phyloP scores from a whole-genome alignment of 192 early-diverging fungal species.

The Pilobolus umbonatus region DNA sequence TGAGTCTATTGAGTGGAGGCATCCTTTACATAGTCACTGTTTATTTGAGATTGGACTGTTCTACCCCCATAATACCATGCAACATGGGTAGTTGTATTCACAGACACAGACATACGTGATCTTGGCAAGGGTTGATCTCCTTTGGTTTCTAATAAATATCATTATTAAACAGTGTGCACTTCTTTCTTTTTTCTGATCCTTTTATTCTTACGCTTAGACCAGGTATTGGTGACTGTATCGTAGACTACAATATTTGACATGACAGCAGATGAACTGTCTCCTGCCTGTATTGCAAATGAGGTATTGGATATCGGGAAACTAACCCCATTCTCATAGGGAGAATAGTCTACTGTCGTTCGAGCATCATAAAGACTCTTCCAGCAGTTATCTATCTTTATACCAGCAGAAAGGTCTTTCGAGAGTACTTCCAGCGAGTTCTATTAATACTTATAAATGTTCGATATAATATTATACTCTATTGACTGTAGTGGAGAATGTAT shows the following conservation, averaged over 20 bases:
- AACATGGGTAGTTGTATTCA: slow-evolving; percentile 7
- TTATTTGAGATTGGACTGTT: background rate
- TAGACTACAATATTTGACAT: slow-evolving; percentile 4
- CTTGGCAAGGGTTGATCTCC: slow-evolving; percentile 4
- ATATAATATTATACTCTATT: too few species aligned
- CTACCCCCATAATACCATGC: slow-evolving; percentile 22
- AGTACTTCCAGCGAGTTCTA: slow-evolving; percentile 1
- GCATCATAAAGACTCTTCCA: background rate
- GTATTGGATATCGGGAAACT: background rate
- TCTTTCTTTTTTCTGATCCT: background rate
- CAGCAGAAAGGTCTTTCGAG: background rate
- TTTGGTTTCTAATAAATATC: background rate
- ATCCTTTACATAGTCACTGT: slow-evolving; percentile 1
- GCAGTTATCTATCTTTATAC: background rate
- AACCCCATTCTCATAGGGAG: slow-evolving; percentile 12
- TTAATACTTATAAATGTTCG: background rate
- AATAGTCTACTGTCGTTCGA: background rate
- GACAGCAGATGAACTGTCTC: background rate
- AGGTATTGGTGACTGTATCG: background rate
- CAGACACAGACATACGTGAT: slow-evolving; percentile 5
- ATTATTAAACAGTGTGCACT: background rate
- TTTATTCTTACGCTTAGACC: slow-evolving; percentile 11
- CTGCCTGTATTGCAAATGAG: slow-evolving; percentile 5
- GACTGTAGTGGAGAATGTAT: background rate
- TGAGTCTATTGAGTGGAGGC: background rate